A percentile compares a stretch with the other conserved stretches of the same genome.
Conservation (phyloP, 2,329 filamentous ascomycete genomes). For the Fusarium praegraminearum region DNA sequence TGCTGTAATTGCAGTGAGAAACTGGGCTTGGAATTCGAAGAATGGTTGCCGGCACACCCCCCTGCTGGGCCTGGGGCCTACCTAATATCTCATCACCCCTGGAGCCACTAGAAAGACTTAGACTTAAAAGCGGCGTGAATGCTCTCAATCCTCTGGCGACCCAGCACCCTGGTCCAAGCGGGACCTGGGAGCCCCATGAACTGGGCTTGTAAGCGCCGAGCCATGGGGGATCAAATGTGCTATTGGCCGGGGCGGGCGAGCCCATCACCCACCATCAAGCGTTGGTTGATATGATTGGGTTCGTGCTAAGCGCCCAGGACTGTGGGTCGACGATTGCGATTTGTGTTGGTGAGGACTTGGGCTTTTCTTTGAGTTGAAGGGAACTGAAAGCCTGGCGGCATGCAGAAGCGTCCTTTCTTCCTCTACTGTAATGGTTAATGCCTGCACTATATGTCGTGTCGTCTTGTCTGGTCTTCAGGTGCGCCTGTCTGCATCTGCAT, state of each 20-base stretch:
- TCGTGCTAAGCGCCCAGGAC: constrained; percentile 51
- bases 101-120: constrained; percentile 25
- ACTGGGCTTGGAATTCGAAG: constrained; percentile 3
- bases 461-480: constrained; percentile 26
- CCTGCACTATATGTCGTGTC: constrained; percentile 27
- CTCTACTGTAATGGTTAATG: constrained; percentile 8
- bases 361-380: constrained; percentile 26
- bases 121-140: constrained; percentile 44
- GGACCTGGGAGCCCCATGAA: constrained; percentile 23
- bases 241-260: constrained; percentile 48
- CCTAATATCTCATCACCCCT: constrained; percentile 10
- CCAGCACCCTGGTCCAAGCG: constrained; percentile 47
- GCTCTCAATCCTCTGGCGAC: constrained; percentile 34
- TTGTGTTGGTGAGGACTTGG: constrained; percentile 36
- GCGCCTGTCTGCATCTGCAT: constrained; percentile 6
- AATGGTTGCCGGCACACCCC: constrained; percentile 34
- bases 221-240: constrained; percentile 25
- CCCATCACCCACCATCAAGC: constrained; percentile 51
- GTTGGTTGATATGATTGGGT: constrained; percentile 50
- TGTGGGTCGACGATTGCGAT: constrained; percentile 39
- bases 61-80: background rate
- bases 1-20: constrained; percentile 9
- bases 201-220: constrained; percentile 52
- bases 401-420: constrained; percentile 43
- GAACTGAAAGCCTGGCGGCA: constrained; percentile 26